Conservation (phyloP, 495 filamentous ascomycete species). For the Viridothelium virens region DNA sequence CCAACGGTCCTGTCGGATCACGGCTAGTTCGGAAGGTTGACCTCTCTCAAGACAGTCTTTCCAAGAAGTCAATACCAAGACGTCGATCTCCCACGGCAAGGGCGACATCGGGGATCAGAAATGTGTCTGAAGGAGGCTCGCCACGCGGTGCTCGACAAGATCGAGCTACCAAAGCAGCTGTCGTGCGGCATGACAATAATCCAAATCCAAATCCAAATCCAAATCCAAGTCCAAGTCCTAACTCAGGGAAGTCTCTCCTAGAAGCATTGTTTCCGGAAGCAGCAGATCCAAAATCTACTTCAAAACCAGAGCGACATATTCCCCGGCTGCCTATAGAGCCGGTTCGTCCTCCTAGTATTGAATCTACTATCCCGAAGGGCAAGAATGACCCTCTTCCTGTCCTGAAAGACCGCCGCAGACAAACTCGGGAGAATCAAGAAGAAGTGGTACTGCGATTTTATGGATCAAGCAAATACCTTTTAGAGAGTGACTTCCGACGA, state of each 20-base stretch:
- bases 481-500: conserved; percentile 57
- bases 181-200: neutral
- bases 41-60: neutral
- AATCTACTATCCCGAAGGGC: neutral
- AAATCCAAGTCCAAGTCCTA: neutral
- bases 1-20: neutral
- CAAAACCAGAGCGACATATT: conserved; percentile 21
- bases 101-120: neutral
- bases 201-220: neutral
- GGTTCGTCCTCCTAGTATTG: neutral
- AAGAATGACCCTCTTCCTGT: neutral
- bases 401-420: too few relatives aligned
- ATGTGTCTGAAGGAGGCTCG: neutral
- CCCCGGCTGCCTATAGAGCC: conserved; percentile 31
- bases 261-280: conserved; percentile 53
- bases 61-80: neutral
- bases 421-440: conserved; percentile 17
- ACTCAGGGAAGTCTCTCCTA: conserved; percentile 39
- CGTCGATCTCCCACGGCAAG: neutral
- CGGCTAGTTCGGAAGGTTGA: neutral
- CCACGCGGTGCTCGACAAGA: neutral
- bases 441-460: conserved; percentile 43
- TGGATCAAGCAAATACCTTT: conserved; percentile 46
- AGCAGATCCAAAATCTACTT: conserved; percentile 16
- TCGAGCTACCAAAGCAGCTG: neutral